phyloP scores from a whole-genome alignment of 257 asterid species.

The Vinca minor region DNA sequence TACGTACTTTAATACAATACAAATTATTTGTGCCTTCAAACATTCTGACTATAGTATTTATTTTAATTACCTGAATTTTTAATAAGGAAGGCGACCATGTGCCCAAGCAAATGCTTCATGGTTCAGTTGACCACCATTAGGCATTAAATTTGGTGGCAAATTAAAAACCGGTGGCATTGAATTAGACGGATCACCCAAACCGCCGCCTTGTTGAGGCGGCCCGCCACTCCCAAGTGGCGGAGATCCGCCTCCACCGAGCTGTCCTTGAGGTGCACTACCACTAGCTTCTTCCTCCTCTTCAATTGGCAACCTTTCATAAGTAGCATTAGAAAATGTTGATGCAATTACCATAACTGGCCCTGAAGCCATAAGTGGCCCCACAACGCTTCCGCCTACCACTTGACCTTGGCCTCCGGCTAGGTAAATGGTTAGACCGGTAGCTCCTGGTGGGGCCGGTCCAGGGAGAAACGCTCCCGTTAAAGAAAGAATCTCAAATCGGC shows the following conservation, averaged over 20 bases:
- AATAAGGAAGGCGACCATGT: conserved; percentile 50
- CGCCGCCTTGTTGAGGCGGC: conserved; percentile 30
- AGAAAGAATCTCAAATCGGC: conserved; percentile 51
- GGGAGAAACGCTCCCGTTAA: conserved; percentile 58
- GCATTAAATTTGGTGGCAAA: conserved; percentile 33
- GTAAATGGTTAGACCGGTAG: conserved; percentile 53
- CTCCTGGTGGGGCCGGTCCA: conserved; percentile 60
- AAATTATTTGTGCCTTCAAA: neutral
- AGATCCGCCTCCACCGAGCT: conserved; percentile 28
- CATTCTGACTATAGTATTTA: neutral
- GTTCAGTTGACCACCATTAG: conserved; percentile 37
- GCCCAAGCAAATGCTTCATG: conserved; percentile 50
- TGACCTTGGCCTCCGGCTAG: conserved; percentile 64
- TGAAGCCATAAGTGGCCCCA: conserved; percentile 47
- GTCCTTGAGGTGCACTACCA: conserved; percentile 18
- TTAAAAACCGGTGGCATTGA: conserved; percentile 23
- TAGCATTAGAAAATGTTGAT: conserved; percentile 56
- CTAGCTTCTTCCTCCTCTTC: conserved; percentile 45
- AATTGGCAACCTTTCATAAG: conserved; percentile 54
- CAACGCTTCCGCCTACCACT: conserved; percentile 60
- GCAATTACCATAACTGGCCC: conserved; percentile 73
- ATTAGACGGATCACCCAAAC: conserved; percentile 33
- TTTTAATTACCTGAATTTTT: conserved; percentile 17
- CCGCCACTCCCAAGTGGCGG: conserved; percentile 29
- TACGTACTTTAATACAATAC: neutral